A percentile compares a stretch with the other conserved stretches of the same genome.
Conservation (phyloP, 352 stramenopile species). For the Phytophthora brassicae region DNA sequence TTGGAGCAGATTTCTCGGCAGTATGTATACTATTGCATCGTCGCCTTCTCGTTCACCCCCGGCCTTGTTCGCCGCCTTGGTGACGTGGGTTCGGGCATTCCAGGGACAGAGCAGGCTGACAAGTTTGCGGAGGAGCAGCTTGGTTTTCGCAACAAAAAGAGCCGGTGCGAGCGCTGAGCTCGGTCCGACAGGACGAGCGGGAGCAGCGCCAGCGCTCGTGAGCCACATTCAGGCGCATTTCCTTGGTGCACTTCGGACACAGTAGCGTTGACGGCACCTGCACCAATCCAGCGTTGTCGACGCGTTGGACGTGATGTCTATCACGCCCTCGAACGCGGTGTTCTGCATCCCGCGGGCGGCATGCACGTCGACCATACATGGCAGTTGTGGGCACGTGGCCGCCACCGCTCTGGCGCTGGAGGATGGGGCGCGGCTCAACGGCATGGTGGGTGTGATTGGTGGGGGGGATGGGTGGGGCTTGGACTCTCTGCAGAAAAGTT, state of each 20-base stretch:
- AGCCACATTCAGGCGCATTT: neutral
- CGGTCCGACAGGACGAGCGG: neutral
- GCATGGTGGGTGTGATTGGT: too few relatives aligned
- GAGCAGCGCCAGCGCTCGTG: neutral
- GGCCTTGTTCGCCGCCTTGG: neutral
- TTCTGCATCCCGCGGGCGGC: neutral
- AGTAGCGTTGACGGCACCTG: neutral
- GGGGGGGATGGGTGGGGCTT: too few relatives aligned
- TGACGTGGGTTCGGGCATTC: neutral
- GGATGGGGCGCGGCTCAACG: too few relatives aligned
- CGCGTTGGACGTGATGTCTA: neutral
- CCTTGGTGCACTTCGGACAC: neutral
- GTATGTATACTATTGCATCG: slow-evolving; percentile 1
- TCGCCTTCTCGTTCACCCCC: neutral
- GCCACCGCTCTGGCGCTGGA: too few relatives aligned
- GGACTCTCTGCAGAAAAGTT: too few relatives aligned
- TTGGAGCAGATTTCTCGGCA: slow-evolving; percentile 2
- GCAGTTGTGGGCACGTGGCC: neutral
- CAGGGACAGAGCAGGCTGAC: neutral
- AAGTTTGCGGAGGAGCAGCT: neutral
- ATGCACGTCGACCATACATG: neutral
- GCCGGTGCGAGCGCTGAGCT: neutral
- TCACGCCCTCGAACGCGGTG: neutral
- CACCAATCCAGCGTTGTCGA: neutral
- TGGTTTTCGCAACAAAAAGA: slow-evolving; percentile 2